These are phyloP conservation scores for Jatropha curcas DNA, from an alignment of 345 rosid genomes.

Conservation along the genomic window DNA sequence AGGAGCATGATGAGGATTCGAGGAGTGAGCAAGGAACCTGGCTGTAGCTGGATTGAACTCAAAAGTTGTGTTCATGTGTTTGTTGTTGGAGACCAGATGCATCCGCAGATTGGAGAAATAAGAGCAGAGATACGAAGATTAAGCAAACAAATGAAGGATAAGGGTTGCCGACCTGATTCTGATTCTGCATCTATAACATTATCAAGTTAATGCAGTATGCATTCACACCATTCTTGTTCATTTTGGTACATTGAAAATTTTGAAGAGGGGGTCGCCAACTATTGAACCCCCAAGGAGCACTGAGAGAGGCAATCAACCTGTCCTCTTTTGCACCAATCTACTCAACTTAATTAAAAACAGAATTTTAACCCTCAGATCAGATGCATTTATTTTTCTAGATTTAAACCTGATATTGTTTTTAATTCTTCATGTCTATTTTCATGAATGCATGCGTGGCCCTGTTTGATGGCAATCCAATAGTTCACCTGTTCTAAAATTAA, in stretches of 20 bases:
- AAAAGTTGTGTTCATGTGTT: conserved; percentile 50
- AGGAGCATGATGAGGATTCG: conserved; percentile 51
- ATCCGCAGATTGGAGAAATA: conserved; percentile 47
- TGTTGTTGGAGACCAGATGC: conserved; percentile 62
- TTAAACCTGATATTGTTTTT: too few relatives aligned
- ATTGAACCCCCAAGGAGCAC: too few relatives aligned
- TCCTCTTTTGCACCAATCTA: neutral
- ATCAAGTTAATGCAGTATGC: neutral
- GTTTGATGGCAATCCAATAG: too few relatives aligned
- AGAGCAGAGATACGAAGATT: conserved; percentile 38
- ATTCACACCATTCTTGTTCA: conserved; percentile 8
- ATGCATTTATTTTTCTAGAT: too few relatives aligned
- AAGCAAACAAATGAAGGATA: conserved; percentile 57
- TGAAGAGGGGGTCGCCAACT: too few relatives aligned
- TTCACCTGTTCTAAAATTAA: too few relatives aligned
- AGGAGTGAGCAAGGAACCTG: conserved; percentile 68
- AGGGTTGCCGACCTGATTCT: conserved; percentile 37
- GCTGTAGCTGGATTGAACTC: conserved; percentile 73
- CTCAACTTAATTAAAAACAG: too few relatives aligned
- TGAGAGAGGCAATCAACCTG: too few relatives aligned
- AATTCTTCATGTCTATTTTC: too few relatives aligned
- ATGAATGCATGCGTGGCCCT: too few relatives aligned
- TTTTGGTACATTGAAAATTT: too few relatives aligned
- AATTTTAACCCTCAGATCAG: too few relatives aligned
- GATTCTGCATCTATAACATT: conserved; percentile 26